These are phyloP conservation scores for Xylaria sp. DNA, from an alignment of 495 filamentous ascomycete species.

Conservation along the genomic window DNA sequence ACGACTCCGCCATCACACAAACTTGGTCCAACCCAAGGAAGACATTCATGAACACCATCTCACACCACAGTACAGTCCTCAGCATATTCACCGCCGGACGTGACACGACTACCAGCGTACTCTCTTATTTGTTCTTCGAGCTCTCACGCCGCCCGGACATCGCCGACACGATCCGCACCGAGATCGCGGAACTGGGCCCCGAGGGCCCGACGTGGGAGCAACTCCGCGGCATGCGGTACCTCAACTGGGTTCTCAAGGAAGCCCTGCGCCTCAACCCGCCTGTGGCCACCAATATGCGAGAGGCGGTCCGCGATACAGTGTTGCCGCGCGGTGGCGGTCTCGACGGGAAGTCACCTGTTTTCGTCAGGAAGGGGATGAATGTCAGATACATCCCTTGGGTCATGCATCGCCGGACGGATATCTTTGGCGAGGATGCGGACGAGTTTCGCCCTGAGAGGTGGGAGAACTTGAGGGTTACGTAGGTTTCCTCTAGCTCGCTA, in stretches of 20 bases:
- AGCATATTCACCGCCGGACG: slow-evolving; percentile 52
- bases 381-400: slow-evolving; percentile 55
- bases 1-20: background rate
- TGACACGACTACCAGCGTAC: slow-evolving; percentile 66
- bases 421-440: slow-evolving; percentile 54
- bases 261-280: slow-evolving; percentile 64
- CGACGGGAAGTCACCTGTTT: slow-evolving; percentile 55
- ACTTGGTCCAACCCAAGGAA: background rate
- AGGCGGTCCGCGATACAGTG: slow-evolving; percentile 56
- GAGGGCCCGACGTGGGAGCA: slow-evolving; percentile 50
- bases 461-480: slow-evolving; percentile 36
- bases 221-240: slow-evolving; percentile 57
- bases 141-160: slow-evolving; percentile 61
- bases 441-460: slow-evolving; percentile 58
- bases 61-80: slow-evolving; percentile 12
- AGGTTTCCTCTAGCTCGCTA: background rate
- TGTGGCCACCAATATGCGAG: slow-evolving; percentile 62
- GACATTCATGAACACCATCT: background rate
- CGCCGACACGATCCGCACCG: slow-evolving; percentile 55
- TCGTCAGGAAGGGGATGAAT: slow-evolving; percentile 52
- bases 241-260: slow-evolving; percentile 58
- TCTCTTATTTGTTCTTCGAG: slow-evolving; percentile 68
- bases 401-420: slow-evolving; percentile 50
- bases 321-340: slow-evolving; percentile 50
- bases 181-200: slow-evolving; percentile 48